phyloP scores from a whole-genome alignment of 2,329 filamentous ascomycete genomes.

The Talaromyces sp. region DNA sequence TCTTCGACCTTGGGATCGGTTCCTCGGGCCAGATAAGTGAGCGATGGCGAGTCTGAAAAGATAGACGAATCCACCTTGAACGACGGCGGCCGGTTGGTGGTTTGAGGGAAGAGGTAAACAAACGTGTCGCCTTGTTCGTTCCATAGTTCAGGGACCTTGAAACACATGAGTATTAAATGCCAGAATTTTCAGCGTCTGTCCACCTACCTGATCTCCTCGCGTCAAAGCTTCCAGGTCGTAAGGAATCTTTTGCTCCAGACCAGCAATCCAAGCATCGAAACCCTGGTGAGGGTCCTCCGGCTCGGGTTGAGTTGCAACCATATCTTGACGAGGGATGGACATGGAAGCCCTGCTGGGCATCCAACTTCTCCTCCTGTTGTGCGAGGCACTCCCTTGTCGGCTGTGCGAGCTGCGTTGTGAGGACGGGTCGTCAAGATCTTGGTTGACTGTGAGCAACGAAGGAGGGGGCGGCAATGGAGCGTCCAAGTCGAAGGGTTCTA shows the following conservation, averaged over 20 bases:
- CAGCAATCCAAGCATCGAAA: slow-evolving; percentile 54
- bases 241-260: slow-evolving; percentile 50
- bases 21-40: slow-evolving; percentile 53
- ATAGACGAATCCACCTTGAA: slow-evolving; percentile 58
- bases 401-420: slow-evolving; percentile 23
- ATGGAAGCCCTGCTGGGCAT: slow-evolving; percentile 32
- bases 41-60: slow-evolving; percentile 52
- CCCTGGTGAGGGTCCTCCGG: slow-evolving; percentile 29
- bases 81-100: slow-evolving; percentile 52
- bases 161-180: slow-evolving; percentile 7
- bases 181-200: not conserved
- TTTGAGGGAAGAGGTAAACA: slow-evolving; percentile 58
- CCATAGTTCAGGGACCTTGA: slow-evolving; percentile 55
- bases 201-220: slow-evolving; percentile 47
- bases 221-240: slow-evolving; percentile 51
- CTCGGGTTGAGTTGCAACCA: not conserved
- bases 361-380: slow-evolving; percentile 39
- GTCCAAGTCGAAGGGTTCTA: slow-evolving; percentile 26
- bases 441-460: slow-evolving; percentile 32
- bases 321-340: not conserved
- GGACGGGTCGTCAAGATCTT: slow-evolving; percentile 30
- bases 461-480: slow-evolving; percentile 34
- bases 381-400: slow-evolving; percentile 28
- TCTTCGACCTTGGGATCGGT: slow-evolving; percentile 41
- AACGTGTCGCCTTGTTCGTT: slow-evolving; percentile 58